These are phyloP conservation scores for Kuraishia capsulata DNA, from an alignment of 805 yeast species.

Conservation along the genomic window DNA sequence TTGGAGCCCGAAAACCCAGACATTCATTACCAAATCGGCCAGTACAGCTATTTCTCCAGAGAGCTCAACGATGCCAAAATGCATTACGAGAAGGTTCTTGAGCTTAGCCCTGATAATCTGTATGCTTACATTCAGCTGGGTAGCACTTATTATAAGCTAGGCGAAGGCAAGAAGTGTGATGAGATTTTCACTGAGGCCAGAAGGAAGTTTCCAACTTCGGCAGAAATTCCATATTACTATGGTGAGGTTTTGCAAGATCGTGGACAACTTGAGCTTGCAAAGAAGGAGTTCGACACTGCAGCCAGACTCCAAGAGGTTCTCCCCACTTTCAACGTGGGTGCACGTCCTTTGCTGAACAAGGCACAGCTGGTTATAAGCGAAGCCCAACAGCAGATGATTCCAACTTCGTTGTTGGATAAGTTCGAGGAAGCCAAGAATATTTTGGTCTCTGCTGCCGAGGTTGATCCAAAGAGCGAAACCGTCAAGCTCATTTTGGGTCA, in stretches of 20 bases:
- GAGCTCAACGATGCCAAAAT: slow-evolving; percentile 64
- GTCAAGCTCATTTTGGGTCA: slow-evolving; percentile 92
- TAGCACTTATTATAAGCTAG: slow-evolving; percentile 80
- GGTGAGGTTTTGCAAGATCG: slow-evolving; percentile 89
- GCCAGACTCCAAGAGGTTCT: slow-evolving; percentile 69
- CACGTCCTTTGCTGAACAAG: slow-evolving; percentile 82
- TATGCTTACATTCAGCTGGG: slow-evolving; percentile 89
- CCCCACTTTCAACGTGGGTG: slow-evolving; percentile 70
- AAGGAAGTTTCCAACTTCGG: slow-evolving; percentile 70
- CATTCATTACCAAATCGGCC: slow-evolving; percentile 90
- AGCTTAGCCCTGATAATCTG: slow-evolving; percentile 64
- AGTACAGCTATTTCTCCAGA: slow-evolving; percentile 74
- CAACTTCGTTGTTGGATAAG: slow-evolving; percentile 14
- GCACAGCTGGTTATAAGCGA: slow-evolving; percentile 63
- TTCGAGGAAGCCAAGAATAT: slow-evolving; percentile 52
- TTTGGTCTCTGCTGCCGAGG: slow-evolving; percentile 64
- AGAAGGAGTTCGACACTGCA: slow-evolving; percentile 79
- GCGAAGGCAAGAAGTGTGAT: slow-evolving; percentile 50
- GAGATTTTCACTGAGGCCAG: slow-evolving; percentile 58
- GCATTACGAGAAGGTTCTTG: slow-evolving; percentile 70
- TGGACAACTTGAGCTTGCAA: slow-evolving; percentile 63
- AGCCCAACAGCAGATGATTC: slow-evolving; percentile 6
- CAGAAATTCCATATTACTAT: slow-evolving; percentile 90
- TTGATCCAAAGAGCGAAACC: slow-evolving; percentile 84
- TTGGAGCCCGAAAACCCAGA: slow-evolving; percentile 70